Evolutionary conservation across 2,329 filamentous ascomycete species (phyloP).

Genomic region (Claviceps quebecensis): DNA sequence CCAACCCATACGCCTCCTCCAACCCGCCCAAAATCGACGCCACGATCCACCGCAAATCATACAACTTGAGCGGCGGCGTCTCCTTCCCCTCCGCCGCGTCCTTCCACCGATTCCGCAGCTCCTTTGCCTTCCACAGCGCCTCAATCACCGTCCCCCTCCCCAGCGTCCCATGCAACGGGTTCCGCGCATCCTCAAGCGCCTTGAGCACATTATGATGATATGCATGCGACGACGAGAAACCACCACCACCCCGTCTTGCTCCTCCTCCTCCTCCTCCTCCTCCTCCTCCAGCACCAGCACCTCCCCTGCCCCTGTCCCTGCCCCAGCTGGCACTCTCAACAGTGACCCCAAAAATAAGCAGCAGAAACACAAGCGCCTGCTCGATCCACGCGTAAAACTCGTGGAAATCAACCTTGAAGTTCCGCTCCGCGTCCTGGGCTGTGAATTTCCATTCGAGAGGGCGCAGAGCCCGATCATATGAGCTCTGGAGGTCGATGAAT

Average conservation of each 20-base stretch:
- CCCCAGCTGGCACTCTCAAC: slow-evolving; percentile 22
- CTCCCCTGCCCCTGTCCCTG: no score
- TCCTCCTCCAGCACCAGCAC: not conserved
- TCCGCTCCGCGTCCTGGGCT: slow-evolving; percentile 40
- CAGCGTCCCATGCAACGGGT: slow-evolving; percentile 42
- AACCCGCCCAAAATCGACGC: slow-evolving; percentile 42
- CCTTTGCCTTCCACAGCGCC: slow-evolving; percentile 53
- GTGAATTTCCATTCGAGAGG: slow-evolving; percentile 21
- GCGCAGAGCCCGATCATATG: slow-evolving; percentile 36
- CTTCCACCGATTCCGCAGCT: slow-evolving; percentile 61
- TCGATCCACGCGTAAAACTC: slow-evolving; percentile 64
- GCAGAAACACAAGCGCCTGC: slow-evolving; percentile 51
- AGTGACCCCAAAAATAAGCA: slow-evolving; percentile 47
- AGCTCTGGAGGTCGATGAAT: slow-evolving; percentile 42
- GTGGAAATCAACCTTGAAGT: slow-evolving; percentile 68
- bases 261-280: no score
- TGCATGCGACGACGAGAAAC: slow-evolving; percentile 25
- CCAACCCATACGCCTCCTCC: slow-evolving; percentile 41
- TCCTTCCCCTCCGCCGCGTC: slow-evolving; percentile 38
- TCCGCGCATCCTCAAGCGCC: slow-evolving; percentile 41
- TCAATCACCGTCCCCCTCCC: slow-evolving; percentile 39
- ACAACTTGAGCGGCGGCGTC: slow-evolving; percentile 35
- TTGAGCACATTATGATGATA: slow-evolving; percentile 59
- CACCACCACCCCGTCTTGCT: not conserved
- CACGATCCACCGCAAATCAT: slow-evolving; percentile 49